Evolutionary conservation across 1,284 basidiomycete species (phyloP).

Genomic region (Irpex rosettiformis): DNA sequence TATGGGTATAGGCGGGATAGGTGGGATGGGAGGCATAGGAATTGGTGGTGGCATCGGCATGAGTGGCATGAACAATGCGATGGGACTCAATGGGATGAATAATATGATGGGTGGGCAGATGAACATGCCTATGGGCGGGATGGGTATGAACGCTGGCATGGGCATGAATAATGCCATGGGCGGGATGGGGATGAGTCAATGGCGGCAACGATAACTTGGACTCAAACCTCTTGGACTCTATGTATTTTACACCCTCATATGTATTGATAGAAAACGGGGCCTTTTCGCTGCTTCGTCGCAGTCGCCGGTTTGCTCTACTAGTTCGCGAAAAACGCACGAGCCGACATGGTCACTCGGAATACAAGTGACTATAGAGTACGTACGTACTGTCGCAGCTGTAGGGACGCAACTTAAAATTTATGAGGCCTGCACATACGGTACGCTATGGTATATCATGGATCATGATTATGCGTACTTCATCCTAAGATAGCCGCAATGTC

Average conservation of each 20-base stretch:
- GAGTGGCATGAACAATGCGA: conserved; percentile 11
- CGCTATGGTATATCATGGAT: no score
- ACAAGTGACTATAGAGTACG: no score
- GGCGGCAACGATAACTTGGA: background rate
- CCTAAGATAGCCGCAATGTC: background rate
- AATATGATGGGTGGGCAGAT: conserved; percentile 24
- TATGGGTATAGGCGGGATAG: conserved; percentile 8
- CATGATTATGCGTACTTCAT: no score
- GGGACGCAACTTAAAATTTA: no score
- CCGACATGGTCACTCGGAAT: no score
- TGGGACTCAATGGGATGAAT: conserved; percentile 15
- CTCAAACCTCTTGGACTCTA: background rate
- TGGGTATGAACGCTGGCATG: conserved; percentile 19
- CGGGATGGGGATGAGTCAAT: conserved; percentile 1
- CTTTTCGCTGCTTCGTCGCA: no score
- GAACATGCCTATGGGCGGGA: background rate
- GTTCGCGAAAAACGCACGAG: no score
- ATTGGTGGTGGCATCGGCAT: conserved; percentile 17
- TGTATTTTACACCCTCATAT: background rate
- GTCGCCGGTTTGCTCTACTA: no score
- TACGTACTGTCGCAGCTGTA: no score
- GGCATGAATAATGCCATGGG: conserved; percentile 27
- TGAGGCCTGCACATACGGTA: no score
- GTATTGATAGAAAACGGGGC: background rate
- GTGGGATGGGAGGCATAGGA: conserved; percentile 17